Conservation (phyloP, 768 basidiomycete species). For the Hygrocybe punicea region DNA sequence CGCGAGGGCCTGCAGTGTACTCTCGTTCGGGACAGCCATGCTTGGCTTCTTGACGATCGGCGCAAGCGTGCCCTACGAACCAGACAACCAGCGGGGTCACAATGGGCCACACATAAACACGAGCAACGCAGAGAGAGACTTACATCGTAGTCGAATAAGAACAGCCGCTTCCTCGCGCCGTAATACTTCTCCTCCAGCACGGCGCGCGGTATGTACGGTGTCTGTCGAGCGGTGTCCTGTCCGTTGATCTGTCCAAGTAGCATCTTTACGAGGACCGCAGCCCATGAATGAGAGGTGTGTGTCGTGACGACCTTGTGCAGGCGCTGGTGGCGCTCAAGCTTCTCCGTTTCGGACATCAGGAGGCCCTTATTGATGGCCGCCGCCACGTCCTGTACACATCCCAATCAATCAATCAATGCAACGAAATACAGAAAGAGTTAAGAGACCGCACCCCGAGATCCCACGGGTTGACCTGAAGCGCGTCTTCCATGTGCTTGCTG, state of each 20-base stretch:
- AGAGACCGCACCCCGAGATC: conserved; percentile 69
- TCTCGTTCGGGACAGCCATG: conserved; percentile 75
- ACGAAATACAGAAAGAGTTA: conserved; percentile 2
- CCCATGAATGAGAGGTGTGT: conserved; percentile 96
- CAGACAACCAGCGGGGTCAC: background rate
- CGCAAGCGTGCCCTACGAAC: conserved; percentile 80
- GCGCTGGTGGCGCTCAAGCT: conserved; percentile 64
- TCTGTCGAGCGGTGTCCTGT: conserved; percentile 76
- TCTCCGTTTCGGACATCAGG: conserved; percentile 75
- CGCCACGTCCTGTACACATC: conserved; percentile 62
- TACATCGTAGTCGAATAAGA: conserved; percentile 96
- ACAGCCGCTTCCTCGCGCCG: conserved; percentile 73
- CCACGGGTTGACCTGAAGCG: conserved; percentile 94
- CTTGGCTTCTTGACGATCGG: conserved; percentile 94
- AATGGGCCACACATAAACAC: conserved; percentile 1
- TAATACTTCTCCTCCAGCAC: conserved; percentile 60
- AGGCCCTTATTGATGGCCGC: conserved; percentile 88
- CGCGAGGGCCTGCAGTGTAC: conserved; percentile 70
- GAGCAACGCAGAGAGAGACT: conserved; percentile 27
- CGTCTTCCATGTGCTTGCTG: conserved; percentile 84
- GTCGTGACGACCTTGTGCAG: conserved; percentile 84
- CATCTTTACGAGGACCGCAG: conserved; percentile 83
- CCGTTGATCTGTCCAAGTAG: conserved; percentile 76
- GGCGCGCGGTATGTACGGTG: conserved; percentile 73
- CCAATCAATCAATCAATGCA: conserved; percentile 4